A percentile compares a stretch with the other conserved stretches of the same genome.
Evolutionary conservation across 257 asterid genomes (phyloP).

Genomic region (Oldenlandia corymbosa): DNA sequence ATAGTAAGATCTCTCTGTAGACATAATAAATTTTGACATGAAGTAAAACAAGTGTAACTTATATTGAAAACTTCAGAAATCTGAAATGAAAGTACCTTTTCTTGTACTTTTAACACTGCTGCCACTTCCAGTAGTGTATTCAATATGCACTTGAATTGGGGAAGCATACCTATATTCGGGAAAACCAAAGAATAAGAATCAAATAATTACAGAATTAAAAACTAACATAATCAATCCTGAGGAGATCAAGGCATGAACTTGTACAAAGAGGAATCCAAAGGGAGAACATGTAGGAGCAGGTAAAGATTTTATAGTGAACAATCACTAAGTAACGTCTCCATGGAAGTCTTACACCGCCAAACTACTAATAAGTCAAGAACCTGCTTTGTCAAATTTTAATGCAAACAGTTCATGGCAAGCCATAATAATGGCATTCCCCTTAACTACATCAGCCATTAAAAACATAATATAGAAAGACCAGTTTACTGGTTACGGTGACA

Average conservation of each 20-base stretch:
- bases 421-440: not conserved
- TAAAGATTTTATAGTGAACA: not conserved
- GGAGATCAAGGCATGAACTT: not conserved
- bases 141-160: constrained; percentile 61
- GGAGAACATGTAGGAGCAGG: not conserved
- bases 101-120: constrained; percentile 9
- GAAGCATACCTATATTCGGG: constrained; percentile 68
- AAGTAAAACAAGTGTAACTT: constrained; percentile 5
- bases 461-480: not conserved
- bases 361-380: not conserved
- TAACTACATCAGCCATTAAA: not conserved
- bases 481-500: not conserved
- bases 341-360: not conserved
- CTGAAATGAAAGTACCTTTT: constrained; percentile 12
- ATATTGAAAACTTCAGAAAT: constrained; percentile 15
- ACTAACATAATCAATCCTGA: not conserved
- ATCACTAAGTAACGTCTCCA: not conserved
- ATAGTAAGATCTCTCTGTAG: constrained; percentile 44
- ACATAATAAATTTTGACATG: constrained; percentile 11
- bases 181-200: constrained; percentile 2
- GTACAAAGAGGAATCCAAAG: not conserved
- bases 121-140: constrained; percentile 40
- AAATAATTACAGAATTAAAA: not conserved
- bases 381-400: not conserved
- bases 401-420: not conserved